A percentile compares a stretch with the other conserved stretches of the same genome.
phyloP scores from a whole-genome alignment of 1,284 basidiomycete genomes.

The Kalmanozyma brasiliensis region DNA sequence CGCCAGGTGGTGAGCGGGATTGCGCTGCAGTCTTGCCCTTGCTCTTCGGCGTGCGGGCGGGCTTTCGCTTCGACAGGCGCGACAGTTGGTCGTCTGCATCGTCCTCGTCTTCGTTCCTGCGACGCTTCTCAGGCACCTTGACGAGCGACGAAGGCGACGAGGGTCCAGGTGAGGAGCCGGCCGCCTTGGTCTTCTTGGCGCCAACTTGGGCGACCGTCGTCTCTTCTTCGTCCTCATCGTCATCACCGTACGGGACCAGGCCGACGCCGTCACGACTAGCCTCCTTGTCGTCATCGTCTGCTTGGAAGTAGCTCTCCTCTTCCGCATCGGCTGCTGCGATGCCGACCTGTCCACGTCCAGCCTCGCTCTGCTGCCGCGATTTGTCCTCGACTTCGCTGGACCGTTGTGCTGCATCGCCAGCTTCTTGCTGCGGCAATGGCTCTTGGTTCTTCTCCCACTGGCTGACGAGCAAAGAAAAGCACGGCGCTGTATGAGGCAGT shows the following conservation, averaged over 20 bases:
- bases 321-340: conserved; percentile 75
- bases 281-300: conserved; percentile 75
- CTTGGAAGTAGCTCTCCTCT: conserved; percentile 88
- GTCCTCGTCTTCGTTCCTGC: conserved; percentile 44
- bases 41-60: conserved; percentile 26
- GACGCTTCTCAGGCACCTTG: conserved; percentile 73
- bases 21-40: conserved; percentile 17
- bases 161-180: conserved; percentile 63
- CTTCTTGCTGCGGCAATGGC: conserved; percentile 27
- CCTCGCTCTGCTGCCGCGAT: conserved; percentile 43
- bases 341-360: conserved; percentile 59
- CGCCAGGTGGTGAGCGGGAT: conserved; percentile 10
- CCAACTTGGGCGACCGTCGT: conserved; percentile 12
- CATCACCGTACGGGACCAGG: conserved; percentile 79
- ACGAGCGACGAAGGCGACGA: conserved; percentile 68
- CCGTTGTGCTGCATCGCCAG: conserved; percentile 10
- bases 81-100: conserved; percentile 42
- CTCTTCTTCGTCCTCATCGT: conserved; percentile 70
- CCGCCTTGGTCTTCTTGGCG: not conserved
- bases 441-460: conserved; percentile 93
- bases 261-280: conserved; percentile 70
- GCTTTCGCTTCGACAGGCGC: conserved; percentile 49
- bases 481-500: conserved; percentile 74
- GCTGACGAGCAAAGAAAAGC: conserved; percentile 79
- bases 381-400: conserved; percentile 16